Base-by-base conservation (phyloP, 176 grass and related monocot genomes). In the Avena eriantha region DNA sequence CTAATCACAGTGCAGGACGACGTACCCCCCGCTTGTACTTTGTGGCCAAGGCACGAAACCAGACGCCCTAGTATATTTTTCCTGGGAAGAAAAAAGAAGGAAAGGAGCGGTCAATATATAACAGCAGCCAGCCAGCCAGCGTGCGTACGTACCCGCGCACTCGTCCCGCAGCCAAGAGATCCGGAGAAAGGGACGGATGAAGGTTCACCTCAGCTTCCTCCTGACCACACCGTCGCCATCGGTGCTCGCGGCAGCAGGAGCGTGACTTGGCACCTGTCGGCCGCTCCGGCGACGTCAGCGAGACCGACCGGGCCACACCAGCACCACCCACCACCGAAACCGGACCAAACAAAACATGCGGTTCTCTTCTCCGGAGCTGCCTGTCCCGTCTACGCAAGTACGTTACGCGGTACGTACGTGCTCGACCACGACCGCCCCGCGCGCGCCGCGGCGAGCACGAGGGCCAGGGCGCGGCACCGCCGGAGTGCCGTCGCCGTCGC, bases 401-500 rank as follows among this genome's bases (percentile, higher is more conserved):
- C 36, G 36, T 41, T 45, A 45, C 69, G 10, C 19, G 13, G 54
- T 57, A 70, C 36, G 36, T 45, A 12, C 10, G 29, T 39, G 3
- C 66, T 70, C 18, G 67, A 70, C 9, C 67, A 69, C 66, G 66
- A 39, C 35, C 65, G 65, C 26, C 17, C 26, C 17, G 7, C 36
- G 36, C 36, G 5, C 16, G 68, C 33, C 3, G 10, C 19, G 29
- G 60, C 35, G 45, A 57, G 18, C 2, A 6, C 39, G 23, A 54
- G 39, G 64, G 10, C 31, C 19, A 49, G 7, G 47, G 13, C 48
- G 48, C 10, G 0, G 65, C 53, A 23, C 22, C 45, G 45, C 7
- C 35, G 56, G 78, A 69, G 49, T 34, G 49, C 10, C 87, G 36
- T 83, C 80, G 86, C 48, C 2, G n/a, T 82, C 48, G 39, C 2